These are phyloP conservation scores for Triticum dicoccoides DNA, from an alignment of 176 grass and related monocot species.

Conservation along the genomic window DNA sequence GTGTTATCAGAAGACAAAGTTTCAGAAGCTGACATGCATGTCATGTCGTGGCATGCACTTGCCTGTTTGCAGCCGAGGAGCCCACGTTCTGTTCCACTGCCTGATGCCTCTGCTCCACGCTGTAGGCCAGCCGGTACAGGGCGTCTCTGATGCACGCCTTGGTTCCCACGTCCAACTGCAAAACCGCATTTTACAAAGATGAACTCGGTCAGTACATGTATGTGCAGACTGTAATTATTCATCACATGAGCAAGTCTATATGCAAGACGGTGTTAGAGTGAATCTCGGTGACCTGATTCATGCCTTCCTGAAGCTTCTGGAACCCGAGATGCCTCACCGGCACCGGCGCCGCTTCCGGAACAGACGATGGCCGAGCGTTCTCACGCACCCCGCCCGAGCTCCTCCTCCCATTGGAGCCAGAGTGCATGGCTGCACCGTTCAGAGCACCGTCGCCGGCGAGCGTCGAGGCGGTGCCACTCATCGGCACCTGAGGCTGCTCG, in stretches of 20 bases:
- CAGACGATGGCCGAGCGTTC: too few species aligned
- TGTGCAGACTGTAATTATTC: background rate
- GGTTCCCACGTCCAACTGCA: slow-evolving; percentile 52
- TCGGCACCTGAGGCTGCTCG: slow-evolving; percentile 9
- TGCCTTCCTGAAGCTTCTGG: slow-evolving; percentile 54
- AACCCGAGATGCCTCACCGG: slow-evolving; percentile 20
- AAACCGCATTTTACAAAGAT: background rate
- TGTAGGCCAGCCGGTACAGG: slow-evolving; percentile 56
- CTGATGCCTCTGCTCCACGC: slow-evolving; percentile 45
- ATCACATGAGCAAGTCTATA: background rate
- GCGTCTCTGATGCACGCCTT: slow-evolving; percentile 57
- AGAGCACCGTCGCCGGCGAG: background rate
- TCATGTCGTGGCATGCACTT: background rate
- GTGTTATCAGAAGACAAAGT: background rate
- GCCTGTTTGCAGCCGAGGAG: slow-evolving; percentile 31
- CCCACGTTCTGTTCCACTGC: background rate
- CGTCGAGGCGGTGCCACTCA: background rate
- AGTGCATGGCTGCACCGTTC: background rate
- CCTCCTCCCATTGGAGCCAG: background rate
- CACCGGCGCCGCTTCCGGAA: too few species aligned
- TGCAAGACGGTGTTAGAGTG: background rate
- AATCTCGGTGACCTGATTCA: slow-evolving; percentile 43
- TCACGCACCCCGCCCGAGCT: background rate
- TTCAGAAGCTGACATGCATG: background rate
- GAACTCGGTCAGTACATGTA: background rate